Evolutionary conservation across 208 protist genomes (phyloP), one percentile per base, ranked within the genome.

Genomic region (Trypanosoma lewisi): DNA sequence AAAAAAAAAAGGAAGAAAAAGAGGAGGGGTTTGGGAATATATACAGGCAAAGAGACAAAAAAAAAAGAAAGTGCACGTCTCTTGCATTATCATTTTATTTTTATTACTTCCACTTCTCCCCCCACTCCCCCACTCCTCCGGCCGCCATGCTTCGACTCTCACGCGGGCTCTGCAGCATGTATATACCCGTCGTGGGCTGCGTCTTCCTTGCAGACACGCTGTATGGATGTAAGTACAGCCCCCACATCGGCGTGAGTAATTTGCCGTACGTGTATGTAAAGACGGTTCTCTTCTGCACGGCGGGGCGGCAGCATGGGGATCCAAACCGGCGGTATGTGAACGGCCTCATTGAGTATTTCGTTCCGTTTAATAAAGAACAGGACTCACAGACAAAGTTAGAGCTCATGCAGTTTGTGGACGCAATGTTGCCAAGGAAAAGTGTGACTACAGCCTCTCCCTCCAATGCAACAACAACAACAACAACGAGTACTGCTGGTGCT

Each of bases 191-290:
- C 16, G 75, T 94, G 25, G 82, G 82, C 19, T 79, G 78, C 19
- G 54, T 74, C 37, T 94, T 89, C 45, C 69, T 91, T 12, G 28
- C 79, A 0, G 84, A 94, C 70, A 65, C 42, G 14, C 73, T 94
- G 2, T 94, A 94, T 67, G 84, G 84, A n/a, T 82, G 66, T 33
- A 89, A 87, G 70, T 91, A 91, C 72, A 75, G 72, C 19, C 77
- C 84, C 21, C 76, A 91, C 67, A 61, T 94, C 5, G 84, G 84
- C 6, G 65, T 67, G 30, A 90, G 84, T 58, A 63, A 51, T 56
- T 78, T 83, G 58, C 87, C 87, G 0, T 89, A 81, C 56, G 58
- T 85, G 9, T 94, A 94, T 57, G 75, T 91, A 0, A 91, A 91
- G 56, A 86, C 82, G 1, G 56, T 94, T 16, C 59, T 94, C 2